Conservation (phyloP, 768 basidiomycete genomes). For the Lactarius tabidus region DNA sequence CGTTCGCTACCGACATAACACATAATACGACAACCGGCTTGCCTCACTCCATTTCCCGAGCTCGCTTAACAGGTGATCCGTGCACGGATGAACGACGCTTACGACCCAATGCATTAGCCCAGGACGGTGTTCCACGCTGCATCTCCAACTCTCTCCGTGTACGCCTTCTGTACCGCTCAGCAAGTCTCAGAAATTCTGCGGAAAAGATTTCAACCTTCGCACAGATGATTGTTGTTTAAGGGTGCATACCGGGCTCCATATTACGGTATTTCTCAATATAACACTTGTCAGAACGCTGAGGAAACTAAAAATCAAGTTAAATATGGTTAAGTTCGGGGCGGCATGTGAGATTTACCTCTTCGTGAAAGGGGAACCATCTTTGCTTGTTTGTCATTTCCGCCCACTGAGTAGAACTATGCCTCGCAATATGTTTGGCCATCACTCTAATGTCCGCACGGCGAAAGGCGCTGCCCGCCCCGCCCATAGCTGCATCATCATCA, state of each 20-base stretch:
- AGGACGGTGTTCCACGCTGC: constrained; percentile 29
- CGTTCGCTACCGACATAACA: not conserved
- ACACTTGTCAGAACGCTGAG: constrained; percentile 14
- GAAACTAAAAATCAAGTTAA: constrained; percentile 6
- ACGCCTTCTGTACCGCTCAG: constrained; percentile 29
- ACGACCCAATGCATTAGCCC: constrained; percentile 23
- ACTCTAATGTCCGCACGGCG: constrained; percentile 60
- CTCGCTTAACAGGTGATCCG: constrained; percentile 13
- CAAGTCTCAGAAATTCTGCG: constrained; percentile 24
- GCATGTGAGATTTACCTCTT: constrained; percentile 39
- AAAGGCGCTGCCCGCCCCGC: constrained; percentile 44
- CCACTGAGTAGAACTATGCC: constrained; percentile 40
- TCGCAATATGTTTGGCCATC: constrained; percentile 55
- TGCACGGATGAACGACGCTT: constrained; percentile 10
- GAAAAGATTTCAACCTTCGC: not conserved
- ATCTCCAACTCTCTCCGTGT: constrained; percentile 15
- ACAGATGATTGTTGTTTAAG: not conserved
- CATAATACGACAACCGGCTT: constrained; percentile 1
- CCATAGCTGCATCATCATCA: constrained; percentile 46
- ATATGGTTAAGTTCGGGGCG: not conserved
- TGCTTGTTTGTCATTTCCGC: constrained; percentile 39
- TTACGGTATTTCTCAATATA: constrained; percentile 15
- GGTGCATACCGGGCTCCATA: constrained; percentile 11
- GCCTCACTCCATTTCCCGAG: not conserved
- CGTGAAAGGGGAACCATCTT: constrained; percentile 52